Evolutionary conservation across 2,329 filamentous ascomycete genomes (phyloP), one percentile per base, ranked within the genome.

Genomic region (Amauroascus niger): DNA sequence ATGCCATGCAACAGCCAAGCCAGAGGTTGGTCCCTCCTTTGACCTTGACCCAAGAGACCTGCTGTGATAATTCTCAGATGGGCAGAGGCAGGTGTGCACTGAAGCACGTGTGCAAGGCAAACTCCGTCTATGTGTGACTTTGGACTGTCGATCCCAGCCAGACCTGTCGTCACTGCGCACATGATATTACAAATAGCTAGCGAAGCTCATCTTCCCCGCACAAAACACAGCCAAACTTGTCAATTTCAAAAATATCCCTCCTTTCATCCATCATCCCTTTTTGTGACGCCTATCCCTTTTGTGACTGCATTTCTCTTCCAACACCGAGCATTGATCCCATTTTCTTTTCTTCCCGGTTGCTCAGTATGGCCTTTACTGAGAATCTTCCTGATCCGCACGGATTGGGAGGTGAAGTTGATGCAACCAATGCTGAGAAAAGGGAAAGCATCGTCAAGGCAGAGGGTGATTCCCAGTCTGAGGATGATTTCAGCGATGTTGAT

Each of bases 401-500:
- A 28, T 32, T 22, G n/a, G 18, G 35, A 49, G 39, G 18, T 37
- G 50, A 20, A 45, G 32, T 41, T 22, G 32, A 35, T 18, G 26
- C n/a, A n/a, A 35, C 50, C 20, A 14, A 16, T 5, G 2, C 18
- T 3, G 49, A 45, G 14, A 50, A 53, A 6, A 44, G 50, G 14
- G 41, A 35, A 22, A 18, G n/a, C 30, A 40, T 26, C 24, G 9
- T 44, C 4, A 49, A 46, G 1, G 49, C 40, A 5, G 33, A 49
- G 30, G 44, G 20, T n/a, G 53, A 49, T 32, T 20, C 26, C 3
- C 24, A n/a, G 9, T 9, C 46, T 13, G 53, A 55, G 9, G 48
- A 47, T 6, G 56, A 59, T 8, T 71, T 71, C 43, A 65, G 65
- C 18, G 65, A 70, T 56, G 62, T 71, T 5, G 66, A 70, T 52